phyloP scores from a whole-genome alignment of 2,329 filamentous ascomycete species.

The Cercospora zeina region DNA sequence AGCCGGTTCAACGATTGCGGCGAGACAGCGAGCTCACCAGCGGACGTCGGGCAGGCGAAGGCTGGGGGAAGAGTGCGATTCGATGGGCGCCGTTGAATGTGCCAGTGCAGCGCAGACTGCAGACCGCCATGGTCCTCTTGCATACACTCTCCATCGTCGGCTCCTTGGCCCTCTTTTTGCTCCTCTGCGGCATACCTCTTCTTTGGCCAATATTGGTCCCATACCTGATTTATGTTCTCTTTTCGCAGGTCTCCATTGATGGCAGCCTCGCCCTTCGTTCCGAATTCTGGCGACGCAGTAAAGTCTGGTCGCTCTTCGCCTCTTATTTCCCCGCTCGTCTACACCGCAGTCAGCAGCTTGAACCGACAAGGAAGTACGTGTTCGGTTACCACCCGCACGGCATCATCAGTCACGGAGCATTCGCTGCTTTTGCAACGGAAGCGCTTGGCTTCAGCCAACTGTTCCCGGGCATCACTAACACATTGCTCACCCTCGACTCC shows the following conservation, averaged over 20 bases:
- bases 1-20: constrained; percentile 26
- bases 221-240: constrained; percentile 80
- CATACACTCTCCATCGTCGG: constrained; percentile 53
- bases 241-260: constrained; percentile 74
- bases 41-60: constrained; percentile 55
- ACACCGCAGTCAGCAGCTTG: constrained; percentile 78
- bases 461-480: constrained; percentile 95
- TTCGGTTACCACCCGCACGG: constrained; percentile 97
- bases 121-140: constrained; percentile 52
- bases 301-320: constrained; percentile 84
- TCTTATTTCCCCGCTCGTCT: constrained; percentile 88
- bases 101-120: constrained; percentile 52
- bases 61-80: constrained; percentile 59
- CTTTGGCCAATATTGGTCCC: constrained; percentile 77
- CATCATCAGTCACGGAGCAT: constrained; percentile 96
- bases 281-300: constrained; percentile 69
- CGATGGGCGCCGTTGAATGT: constrained; percentile 85
- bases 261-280: constrained; percentile 74
- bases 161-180: constrained; percentile 76
- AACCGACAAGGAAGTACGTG: constrained; percentile 85
- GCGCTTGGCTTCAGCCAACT: constrained; percentile 81
- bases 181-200: constrained; percentile 86
- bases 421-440: constrained; percentile 86
- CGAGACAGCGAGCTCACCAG: constrained; percentile 49
- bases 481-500: constrained; percentile 85